phyloP scores from a whole-genome alignment of 345 rosid genomes.

The Aethionema arabicum region DNA sequence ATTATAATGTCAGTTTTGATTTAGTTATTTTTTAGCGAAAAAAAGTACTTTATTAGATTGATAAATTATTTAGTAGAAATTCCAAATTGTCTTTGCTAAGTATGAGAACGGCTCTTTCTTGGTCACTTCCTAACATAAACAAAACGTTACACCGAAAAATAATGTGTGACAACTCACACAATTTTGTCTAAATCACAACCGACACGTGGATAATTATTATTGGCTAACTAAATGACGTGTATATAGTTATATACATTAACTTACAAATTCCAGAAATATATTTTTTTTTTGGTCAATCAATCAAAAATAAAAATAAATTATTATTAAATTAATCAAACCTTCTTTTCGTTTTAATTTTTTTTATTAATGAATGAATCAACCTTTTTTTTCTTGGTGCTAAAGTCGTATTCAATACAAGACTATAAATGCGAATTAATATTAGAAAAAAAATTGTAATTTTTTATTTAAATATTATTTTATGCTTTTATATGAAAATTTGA shows the following conservation, averaged over 20 bases:
- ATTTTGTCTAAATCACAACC: not conserved
- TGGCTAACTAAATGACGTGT: slow-evolving; percentile 23
- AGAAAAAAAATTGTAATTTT: too few species aligned
- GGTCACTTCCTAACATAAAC: not conserved
- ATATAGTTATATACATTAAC: slow-evolving; percentile 16
- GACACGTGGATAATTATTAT: slow-evolving; percentile 4
- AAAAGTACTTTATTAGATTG: too few species aligned
- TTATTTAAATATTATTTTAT: too few species aligned
- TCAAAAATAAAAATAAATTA: not conserved
- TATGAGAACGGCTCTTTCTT: slow-evolving; percentile 20
- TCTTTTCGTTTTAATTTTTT: not conserved
- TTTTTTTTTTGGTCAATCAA: too few species aligned
- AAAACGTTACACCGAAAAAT: slow-evolving; percentile 18
- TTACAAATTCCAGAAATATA: not conserved
- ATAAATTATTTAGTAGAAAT: not conserved
- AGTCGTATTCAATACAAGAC: not conserved
- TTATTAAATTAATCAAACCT: not conserved
- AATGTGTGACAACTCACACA: slow-evolving; percentile 10
- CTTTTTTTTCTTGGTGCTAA: not conserved
- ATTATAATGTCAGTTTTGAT: too few species aligned
- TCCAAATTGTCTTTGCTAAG: slow-evolving; percentile 10
- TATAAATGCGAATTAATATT: too few species aligned
- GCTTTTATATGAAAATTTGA: too few species aligned
- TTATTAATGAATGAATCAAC: not conserved
- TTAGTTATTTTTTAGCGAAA: too few species aligned